Conservation (phyloP, 495 filamentous ascomycete genomes). For the Umbilicaria muhlenbergii region DNA sequence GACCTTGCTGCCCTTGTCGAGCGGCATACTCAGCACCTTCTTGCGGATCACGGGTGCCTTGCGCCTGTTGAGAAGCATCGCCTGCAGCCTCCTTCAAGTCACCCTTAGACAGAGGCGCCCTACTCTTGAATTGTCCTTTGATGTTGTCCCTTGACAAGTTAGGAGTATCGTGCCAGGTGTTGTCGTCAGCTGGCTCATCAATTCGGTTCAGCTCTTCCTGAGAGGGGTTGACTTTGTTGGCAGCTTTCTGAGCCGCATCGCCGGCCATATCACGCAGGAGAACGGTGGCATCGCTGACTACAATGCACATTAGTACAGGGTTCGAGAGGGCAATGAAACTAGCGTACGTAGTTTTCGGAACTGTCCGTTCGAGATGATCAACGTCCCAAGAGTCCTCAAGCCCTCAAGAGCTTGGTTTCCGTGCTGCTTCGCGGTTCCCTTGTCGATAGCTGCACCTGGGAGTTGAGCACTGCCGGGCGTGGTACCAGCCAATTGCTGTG, state of each 20-base stretch:
- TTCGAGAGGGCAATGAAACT: not conserved
- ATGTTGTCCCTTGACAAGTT: conserved; percentile 56
- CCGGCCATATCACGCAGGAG: conserved; percentile 80
- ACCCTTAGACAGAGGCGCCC: conserved; percentile 38
- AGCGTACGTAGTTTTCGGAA: conserved; percentile 82
- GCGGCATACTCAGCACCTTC: conserved; percentile 27
- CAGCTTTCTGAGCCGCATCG: conserved; percentile 75
- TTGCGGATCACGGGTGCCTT: conserved; percentile 35
- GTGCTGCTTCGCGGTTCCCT: conserved; percentile 63
- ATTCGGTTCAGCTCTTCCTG: conserved; percentile 65
- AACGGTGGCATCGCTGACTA: conserved; percentile 75
- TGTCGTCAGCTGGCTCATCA: conserved; percentile 70
- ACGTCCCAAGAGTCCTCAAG: conserved; percentile 72
- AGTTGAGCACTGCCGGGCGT: conserved; percentile 35
- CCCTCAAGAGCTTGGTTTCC: conserved; percentile 69
- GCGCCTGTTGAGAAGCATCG: conserved; percentile 37
- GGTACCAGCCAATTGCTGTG: conserved; percentile 42
- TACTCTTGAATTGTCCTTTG: conserved; percentile 46
- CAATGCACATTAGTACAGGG: conserved; percentile 13
- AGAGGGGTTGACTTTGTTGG: conserved; percentile 57
- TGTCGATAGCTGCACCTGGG: conserved; percentile 53
- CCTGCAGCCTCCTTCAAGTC: conserved; percentile 38
- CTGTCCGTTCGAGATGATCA: conserved; percentile 90
- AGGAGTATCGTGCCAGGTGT: conserved; percentile 86
- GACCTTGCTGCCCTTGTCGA: conserved; percentile 29